These are phyloP conservation scores for Nitzschia sp. DNA, from an alignment of 108 stramenopile genomes.

Conservation along the genomic window DNA sequence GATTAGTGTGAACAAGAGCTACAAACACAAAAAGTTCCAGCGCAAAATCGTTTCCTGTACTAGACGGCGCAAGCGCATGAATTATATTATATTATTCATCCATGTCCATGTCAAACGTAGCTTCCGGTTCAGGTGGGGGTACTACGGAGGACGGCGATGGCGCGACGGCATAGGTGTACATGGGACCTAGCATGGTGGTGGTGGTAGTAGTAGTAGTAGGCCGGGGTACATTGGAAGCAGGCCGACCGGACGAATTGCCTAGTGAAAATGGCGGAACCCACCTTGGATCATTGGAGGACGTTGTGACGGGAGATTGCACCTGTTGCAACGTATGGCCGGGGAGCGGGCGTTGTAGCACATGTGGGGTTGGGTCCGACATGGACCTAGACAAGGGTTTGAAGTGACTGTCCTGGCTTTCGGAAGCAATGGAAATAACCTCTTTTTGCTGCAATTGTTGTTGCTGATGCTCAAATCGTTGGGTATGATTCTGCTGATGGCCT, in stretches of 20 bases:
- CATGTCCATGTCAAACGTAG: constrained; percentile 39
- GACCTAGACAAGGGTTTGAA: constrained; percentile 31
- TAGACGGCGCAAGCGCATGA: background rate
- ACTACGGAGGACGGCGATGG: background rate
- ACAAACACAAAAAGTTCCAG: background rate
- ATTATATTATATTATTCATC: background rate
- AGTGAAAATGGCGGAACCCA: constrained; percentile 4
- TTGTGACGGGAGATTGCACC: background rate
- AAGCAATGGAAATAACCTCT: background rate
- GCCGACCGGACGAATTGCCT: background rate
- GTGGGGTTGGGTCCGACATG: constrained; percentile 35
- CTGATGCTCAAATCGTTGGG: constrained; percentile 5
- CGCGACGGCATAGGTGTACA: background rate
- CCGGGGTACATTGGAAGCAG: background rate
- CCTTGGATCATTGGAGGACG: background rate
- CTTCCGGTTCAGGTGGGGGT: constrained; percentile 29
- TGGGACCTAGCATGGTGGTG: background rate
- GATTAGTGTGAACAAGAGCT: background rate
- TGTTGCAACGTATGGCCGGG: constrained; percentile 21
- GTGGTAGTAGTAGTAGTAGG: background rate
- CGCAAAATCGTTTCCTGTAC: background rate
- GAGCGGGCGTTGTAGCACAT: constrained; percentile 1
- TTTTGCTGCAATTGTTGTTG: constrained; percentile 1
- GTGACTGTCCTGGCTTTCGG: background rate
- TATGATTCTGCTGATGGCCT: constrained; percentile 6